Evolutionary conservation across 768 basidiomycete species (phyloP), one percentile per base, ranked within the genome.

Genomic region (Astraeus odoratus): DNA sequence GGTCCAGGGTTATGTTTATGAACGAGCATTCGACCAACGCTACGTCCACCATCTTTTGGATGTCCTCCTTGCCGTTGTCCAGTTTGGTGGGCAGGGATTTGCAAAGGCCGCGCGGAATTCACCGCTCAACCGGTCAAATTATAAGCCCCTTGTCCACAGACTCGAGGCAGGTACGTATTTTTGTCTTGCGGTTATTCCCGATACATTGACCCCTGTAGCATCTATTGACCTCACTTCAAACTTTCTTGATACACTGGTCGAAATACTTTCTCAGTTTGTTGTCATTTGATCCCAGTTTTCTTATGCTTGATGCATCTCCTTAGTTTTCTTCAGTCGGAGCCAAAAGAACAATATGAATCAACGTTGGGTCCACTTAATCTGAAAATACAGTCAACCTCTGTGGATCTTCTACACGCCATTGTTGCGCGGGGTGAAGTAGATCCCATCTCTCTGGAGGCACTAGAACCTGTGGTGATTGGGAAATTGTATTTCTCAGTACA

Each of bases 41-140:
- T 77, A 83, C 46, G 68, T 78, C 15, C 74, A 77, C 39, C 80
- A 96, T 61, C 65, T 91, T 8, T 64, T 97, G 36, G 89, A 93
- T 48, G 79, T 78, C 15, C 65, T 97, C 2, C 68, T 89, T 9
- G 81, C 81, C 0, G 71, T 96, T 9, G 77, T 87, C 43, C 78
- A 81, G 27, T 94, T 93, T 57, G 94, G 94, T 1, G 93, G 93
- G 2, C 87, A 90, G 62, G 90, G 88, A 0, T 86, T 96, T 57
- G 73, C 80, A 37, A 86, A 86, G 54, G 75, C 83, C 2, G 82
- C 87, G 0, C 76, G 83, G 43, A 72, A 72, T 10, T 79, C 81
- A 1, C 66, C 68, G 9, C 67, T 92, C 43, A 78, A 75, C 49
- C 77, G 82, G 25, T 81, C 88, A 3, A 69, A 78, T 30, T 78